Evolutionary conservation across 495 filamentous ascomycete genomes (phyloP), one percentile per base, ranked within the genome.

Genomic region (Aspergillus leporis): DNA sequence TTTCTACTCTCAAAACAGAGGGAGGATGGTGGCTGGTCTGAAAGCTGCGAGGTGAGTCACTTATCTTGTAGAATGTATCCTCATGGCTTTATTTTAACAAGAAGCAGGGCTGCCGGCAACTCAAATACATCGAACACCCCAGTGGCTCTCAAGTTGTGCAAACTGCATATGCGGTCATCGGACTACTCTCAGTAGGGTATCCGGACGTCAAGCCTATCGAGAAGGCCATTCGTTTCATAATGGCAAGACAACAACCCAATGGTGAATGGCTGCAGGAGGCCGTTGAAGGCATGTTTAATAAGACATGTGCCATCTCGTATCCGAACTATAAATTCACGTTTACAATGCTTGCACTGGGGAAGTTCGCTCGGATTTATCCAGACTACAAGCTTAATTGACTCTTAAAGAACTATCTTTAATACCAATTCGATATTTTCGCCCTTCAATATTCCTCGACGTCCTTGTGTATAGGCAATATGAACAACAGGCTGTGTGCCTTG

Each of bases 1-100:
- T 66, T 63, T 25, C 53, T 66, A 21, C 14, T 66, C 3, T 21
- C 18, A 4, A 57, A 58, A 12, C 62, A 66, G 53, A 66, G 52
- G 28, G 53, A 30, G 7, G 64, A 66, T 28, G 62, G 62, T 1
- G 64, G 64, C 6, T 66, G 64, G 64, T 36, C 34, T 12, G 34
- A 36, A 36, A 36, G 34, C 9, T 36, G 34, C 34, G 34, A 36
- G 34, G 34, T 36, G 13, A 36, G 34, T 14, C 10, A 32, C 31
- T 10, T 5, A 5, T 10, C 10, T 14, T 36, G 2, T 4, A 36
- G 4, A 14, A 36, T 36, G 25, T 28, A 28, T 28, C 25, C 6
- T 12, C 8, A 10, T 36, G 34, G 9, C 13, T 14, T 14, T 36
- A 2, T 32, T 3, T 36, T 36, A 36, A 36, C 34, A 12, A 32